Conservation (phyloP, 2,329 filamentous ascomycete species). For the Rutstroemia sp. region DNA sequence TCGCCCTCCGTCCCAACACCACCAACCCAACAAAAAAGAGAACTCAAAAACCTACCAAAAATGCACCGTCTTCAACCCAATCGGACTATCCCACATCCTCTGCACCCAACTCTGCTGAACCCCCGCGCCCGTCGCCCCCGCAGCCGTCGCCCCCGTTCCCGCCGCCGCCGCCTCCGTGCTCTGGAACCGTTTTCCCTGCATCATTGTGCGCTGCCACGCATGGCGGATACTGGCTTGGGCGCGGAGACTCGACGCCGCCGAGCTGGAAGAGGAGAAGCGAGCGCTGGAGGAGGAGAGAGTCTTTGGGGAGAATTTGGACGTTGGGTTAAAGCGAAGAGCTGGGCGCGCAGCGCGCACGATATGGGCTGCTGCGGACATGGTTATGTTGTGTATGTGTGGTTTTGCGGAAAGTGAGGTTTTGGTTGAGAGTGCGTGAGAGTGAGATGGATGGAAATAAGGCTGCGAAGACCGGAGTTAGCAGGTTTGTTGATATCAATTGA, state of each 20-base stretch:
- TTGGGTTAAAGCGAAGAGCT: slow-evolving; percentile 4
- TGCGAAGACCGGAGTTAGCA: not conserved
- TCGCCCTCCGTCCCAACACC: not conserved
- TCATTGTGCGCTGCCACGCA: slow-evolving; percentile 1
- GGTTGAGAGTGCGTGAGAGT: not conserved
- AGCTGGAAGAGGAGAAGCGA: slow-evolving; percentile 36
- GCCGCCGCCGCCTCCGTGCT: slow-evolving; percentile 37
- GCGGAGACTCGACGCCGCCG: slow-evolving; percentile 37
- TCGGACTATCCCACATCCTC: slow-evolving; percentile 75
- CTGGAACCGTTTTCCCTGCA: slow-evolving; percentile 57
- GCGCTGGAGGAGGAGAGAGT: slow-evolving; percentile 22
- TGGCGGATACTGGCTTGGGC: slow-evolving; percentile 35
- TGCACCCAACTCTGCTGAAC: slow-evolving; percentile 50
- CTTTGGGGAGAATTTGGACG: not conserved
- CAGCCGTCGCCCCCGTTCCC: slow-evolving; percentile 39
- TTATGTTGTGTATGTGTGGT: not conserved
- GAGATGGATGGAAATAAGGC: not conserved
- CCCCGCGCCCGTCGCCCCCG: slow-evolving; percentile 30
- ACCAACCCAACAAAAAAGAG: not conserved
- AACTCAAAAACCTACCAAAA: slow-evolving; percentile 64
- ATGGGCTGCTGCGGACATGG: not conserved
- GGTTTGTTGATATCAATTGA: not conserved
- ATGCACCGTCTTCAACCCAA: slow-evolving; percentile 89
- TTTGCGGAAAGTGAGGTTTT: not conserved
- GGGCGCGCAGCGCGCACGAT: not conserved